These are phyloP conservation scores for Umbilicus rupestris DNA, from an alignment of 164 flowering plant genomes.

Conservation along the genomic window DNA sequence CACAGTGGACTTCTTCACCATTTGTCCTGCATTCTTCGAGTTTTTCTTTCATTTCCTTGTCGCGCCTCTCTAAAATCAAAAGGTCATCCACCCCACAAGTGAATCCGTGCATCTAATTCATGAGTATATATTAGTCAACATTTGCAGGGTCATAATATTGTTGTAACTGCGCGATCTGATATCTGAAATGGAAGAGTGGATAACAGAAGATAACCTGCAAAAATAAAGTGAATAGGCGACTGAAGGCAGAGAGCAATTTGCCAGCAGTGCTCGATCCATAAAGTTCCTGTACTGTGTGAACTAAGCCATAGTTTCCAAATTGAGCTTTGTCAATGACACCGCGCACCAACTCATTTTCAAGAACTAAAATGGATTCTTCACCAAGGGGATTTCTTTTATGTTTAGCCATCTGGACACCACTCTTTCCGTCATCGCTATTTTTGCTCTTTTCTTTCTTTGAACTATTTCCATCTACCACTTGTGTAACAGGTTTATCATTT, in stretches of 20 bases:
- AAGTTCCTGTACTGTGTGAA: slow-evolving; percentile 89
- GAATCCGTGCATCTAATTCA: slow-evolving; percentile 75
- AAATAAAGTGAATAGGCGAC: slow-evolving; percentile 73
- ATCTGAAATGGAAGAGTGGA: not conserved
- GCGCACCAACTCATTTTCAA: slow-evolving; percentile 60
- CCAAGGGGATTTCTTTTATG: slow-evolving; percentile 15
- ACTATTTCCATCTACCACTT: not conserved
- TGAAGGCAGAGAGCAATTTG: slow-evolving; percentile 61
- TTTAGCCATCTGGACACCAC: not conserved
- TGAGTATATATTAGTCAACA: not conserved
- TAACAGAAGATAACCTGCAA: slow-evolving; percentile 48
- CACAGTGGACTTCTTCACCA: slow-evolving; percentile 51
- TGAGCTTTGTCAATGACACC: slow-evolving; percentile 98
- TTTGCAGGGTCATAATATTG: slow-evolving; percentile 5
- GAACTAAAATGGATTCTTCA: slow-evolving; percentile 44
- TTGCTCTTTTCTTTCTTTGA: slow-evolving; percentile 3
- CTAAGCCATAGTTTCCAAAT: slow-evolving; percentile 85
- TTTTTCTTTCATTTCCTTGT: slow-evolving; percentile 31
- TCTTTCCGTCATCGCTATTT: slow-evolving; percentile 3
- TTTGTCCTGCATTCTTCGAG: slow-evolving; percentile 43
- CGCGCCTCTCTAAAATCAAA: slow-evolving; percentile 34
- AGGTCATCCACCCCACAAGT: slow-evolving; percentile 98
- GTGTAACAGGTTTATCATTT: slow-evolving; percentile 2
- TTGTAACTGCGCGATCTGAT: not conserved
- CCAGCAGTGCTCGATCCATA: slow-evolving; percentile 84